Percentiles rank a stretch among this genome's conserved stretches.
Evolutionary conservation across 1,139 yeast species (phyloP).

Genomic region (Yamadazyma aaseri): DNA sequence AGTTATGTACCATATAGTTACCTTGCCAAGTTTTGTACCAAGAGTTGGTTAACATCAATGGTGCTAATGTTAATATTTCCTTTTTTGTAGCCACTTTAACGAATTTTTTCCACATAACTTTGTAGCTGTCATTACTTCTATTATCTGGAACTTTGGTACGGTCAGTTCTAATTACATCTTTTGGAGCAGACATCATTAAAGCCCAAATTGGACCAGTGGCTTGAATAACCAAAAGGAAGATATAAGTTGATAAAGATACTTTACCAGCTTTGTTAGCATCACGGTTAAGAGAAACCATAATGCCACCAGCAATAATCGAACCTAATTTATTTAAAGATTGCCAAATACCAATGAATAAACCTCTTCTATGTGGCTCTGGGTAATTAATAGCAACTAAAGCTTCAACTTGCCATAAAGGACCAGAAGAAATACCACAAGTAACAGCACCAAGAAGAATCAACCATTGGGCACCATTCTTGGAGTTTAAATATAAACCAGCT

Average conservation of each 20-base stretch:
- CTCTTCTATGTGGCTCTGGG: constrained; percentile 19
- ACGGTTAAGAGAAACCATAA: constrained; percentile 18
- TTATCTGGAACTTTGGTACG: constrained; percentile 18
- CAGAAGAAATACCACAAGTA: constrained; percentile 19
- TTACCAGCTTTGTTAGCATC: constrained; percentile 13
- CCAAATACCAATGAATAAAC: constrained; percentile 24
- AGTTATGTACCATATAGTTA: constrained; percentile 21
- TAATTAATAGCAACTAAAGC: constrained; percentile 21
- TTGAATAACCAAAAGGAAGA: constrained; percentile 20
- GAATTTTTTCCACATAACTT: constrained; percentile 10
- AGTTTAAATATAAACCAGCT: constrained; percentile 23
- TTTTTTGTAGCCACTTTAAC: constrained; percentile 11
- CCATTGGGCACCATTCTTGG: constrained; percentile 20
- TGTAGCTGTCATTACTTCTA: constrained; percentile 9
- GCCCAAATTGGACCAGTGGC: constrained; percentile 19
- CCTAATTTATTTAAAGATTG: constrained; percentile 20
- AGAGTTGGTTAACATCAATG: constrained; percentile 10
- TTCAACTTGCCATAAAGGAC: constrained; percentile 22
- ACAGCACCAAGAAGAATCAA: constrained; percentile 20
- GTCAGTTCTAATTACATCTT: constrained; percentile 17
- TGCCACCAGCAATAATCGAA: constrained; percentile 20
- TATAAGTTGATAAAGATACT: constrained; percentile 21
- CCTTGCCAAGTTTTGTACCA: constrained; percentile 22
- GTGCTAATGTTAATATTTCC: constrained; percentile 8
- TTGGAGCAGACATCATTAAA: constrained; percentile 19